These are phyloP conservation scores for Aureobasidium sp. DNA, from an alignment of 2,329 filamentous ascomycete genomes.

Conservation along the genomic window DNA sequence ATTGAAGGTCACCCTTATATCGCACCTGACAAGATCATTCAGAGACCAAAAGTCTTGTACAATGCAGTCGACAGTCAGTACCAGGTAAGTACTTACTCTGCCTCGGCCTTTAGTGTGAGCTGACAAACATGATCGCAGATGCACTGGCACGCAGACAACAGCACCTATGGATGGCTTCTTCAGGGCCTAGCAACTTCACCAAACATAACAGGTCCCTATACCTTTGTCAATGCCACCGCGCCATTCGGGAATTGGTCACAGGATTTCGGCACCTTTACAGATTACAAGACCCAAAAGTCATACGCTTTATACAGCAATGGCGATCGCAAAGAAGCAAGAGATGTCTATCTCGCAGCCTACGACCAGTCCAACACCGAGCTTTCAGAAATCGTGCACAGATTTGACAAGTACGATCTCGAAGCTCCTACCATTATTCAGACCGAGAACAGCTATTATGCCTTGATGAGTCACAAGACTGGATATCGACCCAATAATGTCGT, in stretches of 20 bases:
- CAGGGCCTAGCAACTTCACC: constrained; percentile 51
- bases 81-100: constrained; percentile 36
- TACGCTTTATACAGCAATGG: constrained; percentile 57
- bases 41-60: constrained; percentile 56
- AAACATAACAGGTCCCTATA: constrained; percentile 48
- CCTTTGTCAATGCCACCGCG: constrained; percentile 46
- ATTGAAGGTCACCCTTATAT: constrained; percentile 51
- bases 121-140: constrained; percentile 33
- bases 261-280: constrained; percentile 55
- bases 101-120: too few species aligned
- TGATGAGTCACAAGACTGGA: constrained; percentile 59
- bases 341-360: constrained; percentile 51
- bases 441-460: constrained; percentile 51
- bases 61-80: constrained; percentile 50
- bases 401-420: constrained; percentile 54
- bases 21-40: constrained; percentile 51
- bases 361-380: constrained; percentile 48
- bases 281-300: constrained; percentile 50
- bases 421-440: constrained; percentile 56
- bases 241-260: constrained; percentile 58
- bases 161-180: constrained; percentile 49
- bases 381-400: constrained; percentile 48
- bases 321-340: constrained; percentile 47
- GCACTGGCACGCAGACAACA: constrained; percentile 57
- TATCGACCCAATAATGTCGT: constrained; percentile 58